Conservation (phyloP, 208 protist genomes). For the Wallacemonas collosoma region DNA sequence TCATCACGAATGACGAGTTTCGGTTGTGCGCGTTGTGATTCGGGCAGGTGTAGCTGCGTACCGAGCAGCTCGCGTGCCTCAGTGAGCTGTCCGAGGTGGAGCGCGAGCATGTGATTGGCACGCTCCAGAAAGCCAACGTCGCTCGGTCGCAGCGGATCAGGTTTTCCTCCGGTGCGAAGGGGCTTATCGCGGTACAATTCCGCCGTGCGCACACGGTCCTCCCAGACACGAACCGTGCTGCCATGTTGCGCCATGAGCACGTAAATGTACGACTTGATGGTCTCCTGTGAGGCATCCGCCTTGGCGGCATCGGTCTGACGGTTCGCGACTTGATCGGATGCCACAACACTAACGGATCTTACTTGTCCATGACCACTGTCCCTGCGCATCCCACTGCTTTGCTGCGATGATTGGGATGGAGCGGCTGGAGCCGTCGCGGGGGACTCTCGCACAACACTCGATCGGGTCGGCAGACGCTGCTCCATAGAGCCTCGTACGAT, state of each 20-base stretch:
- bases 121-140: conserved; percentile 39
- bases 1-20: conserved; percentile 15
- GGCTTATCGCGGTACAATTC: conserved; percentile 43
- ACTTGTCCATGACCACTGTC: neutral
- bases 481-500: no score
- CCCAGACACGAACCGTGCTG: conserved; percentile 30
- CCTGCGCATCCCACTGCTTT: neutral
- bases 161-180: conserved; percentile 32
- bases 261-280: conserved; percentile 34
- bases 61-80: conserved; percentile 30
- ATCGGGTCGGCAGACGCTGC: no score
- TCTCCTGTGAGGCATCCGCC: conserved; percentile 21
- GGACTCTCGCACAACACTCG: no score
- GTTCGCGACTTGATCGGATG: conserved; percentile 2
- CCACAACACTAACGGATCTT: conserved; percentile 2
- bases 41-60: conserved; percentile 3
- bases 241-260: conserved; percentile 28
- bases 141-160: conserved; percentile 29
- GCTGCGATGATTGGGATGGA: neutral
- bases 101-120: conserved; percentile 8
- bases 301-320: neutral
- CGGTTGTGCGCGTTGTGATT: conserved; percentile 9
- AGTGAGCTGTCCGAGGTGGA: conserved; percentile 22
- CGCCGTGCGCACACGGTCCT: conserved; percentile 26
- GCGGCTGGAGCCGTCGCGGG: neutral